A percentile compares a stretch with the other conserved stretches of the same genome.
phyloP scores from a whole-genome alignment of 1,284 basidiomycete species.

The Pseudozyma sp. region DNA sequence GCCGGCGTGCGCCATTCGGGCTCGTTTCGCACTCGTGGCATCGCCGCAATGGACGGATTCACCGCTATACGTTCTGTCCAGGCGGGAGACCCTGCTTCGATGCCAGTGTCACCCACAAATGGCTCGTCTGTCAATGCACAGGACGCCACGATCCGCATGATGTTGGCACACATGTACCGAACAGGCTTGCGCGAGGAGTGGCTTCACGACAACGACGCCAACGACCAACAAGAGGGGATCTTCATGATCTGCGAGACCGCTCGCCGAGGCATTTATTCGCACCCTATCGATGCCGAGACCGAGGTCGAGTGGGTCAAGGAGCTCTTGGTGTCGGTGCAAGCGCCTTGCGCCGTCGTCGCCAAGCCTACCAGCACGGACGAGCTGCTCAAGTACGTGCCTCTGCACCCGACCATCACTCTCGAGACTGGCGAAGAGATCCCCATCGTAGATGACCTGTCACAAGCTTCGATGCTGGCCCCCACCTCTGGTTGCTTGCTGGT shows the following conservation, averaged over 20 bases:
- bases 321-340: background rate
- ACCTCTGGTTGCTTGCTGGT: background rate
- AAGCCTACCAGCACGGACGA: constrained; percentile 1
- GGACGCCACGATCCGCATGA: constrained; percentile 1
- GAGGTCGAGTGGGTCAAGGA: constrained; percentile 1
- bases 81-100: too few relatives aligned
- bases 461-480: background rate
- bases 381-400: constrained; percentile 2
- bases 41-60: background rate
- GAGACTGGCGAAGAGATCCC: constrained; percentile 2
- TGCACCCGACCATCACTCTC: background rate
- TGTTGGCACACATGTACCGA: constrained; percentile 3
- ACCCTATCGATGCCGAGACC: background rate
- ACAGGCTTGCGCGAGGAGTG: constrained; percentile 1
- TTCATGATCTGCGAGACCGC: background rate
- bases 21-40: background rate
- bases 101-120: background rate
- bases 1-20: background rate
- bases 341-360: constrained; percentile 1
- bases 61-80: too few relatives aligned
- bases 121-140: background rate
- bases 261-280: background rate
- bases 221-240: background rate
- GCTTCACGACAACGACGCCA: background rate
- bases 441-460: background rate